Evolutionary conservation across 768 basidiomycete species (phyloP), one percentile per base, ranked within the genome.

Genomic region (Phanerochaete sordida): DNA sequence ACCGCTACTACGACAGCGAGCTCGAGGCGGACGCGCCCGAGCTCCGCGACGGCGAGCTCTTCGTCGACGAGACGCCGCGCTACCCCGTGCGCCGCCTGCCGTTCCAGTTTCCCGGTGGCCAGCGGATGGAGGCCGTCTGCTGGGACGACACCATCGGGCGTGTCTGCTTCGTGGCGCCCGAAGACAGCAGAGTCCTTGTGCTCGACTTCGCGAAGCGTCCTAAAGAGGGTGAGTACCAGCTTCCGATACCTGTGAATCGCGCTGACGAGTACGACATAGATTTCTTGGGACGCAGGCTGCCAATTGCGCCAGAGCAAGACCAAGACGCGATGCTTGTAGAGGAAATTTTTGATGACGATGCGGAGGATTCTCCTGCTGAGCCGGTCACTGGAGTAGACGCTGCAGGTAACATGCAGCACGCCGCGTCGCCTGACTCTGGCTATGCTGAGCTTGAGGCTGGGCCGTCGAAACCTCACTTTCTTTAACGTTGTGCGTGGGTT

Each of bases 131-230:
- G 19, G 76, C 82, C 15, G 77, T 87, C 31, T 75, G 82, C 6
- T 90, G 84, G 84, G 87, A 90, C 61, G 87, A 89, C 68, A 75
- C 77, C 26, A 83, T 82, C 16, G 87, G 86, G 3, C 76, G 86
- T 37, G 74, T 88, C 15, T 82, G 82, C 63, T 71, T 87, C 8
- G 80, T 80, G 37, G 72, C 76, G 26, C 75, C 75, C 16, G 64
- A 76, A 6, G 77, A 77, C 31, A 55, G 72, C 3, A 59, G 70
- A 13, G 73, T 87, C 44, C 69, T 75, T 35, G 75, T 86, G 39
- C 66, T 82, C 58, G 85, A 87, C 65, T 80, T 82, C 53, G 79
- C 80, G 7, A 66, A 69, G 55, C 69, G 73, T 5, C 77, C 75
- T 2, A 60, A 67, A 16, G 69, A 72, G 65, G 71, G 76, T 77